phyloP scores from a whole-genome alignment of 2,329 filamentous ascomycete genomes.

The Ilyonectria robusta region DNA sequence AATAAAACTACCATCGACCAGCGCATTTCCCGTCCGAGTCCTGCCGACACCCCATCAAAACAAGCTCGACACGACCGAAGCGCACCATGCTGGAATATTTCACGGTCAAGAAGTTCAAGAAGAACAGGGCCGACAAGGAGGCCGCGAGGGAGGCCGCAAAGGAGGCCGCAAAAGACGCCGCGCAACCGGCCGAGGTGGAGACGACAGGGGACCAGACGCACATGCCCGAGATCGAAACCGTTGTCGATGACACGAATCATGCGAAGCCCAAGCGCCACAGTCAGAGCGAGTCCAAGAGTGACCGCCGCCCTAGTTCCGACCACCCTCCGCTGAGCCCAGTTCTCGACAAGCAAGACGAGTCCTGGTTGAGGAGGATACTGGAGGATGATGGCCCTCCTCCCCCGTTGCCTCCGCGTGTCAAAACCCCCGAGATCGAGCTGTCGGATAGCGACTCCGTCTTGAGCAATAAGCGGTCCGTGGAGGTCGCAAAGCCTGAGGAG shows the following conservation, averaged over 20 bases:
- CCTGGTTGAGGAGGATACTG: constrained; percentile 70
- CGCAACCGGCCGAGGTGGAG: constrained; percentile 32
- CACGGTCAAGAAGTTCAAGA: constrained; percentile 74
- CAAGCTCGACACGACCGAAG: constrained; percentile 17
- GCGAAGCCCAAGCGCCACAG: constrained; percentile 19
- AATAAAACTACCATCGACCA: constrained; percentile 17
- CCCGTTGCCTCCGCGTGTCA: constrained; percentile 68
- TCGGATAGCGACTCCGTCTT: constrained; percentile 38
- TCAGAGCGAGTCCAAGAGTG: constrained; percentile 33
- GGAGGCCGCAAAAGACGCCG: constrained; percentile 48
- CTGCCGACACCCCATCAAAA: neutral
- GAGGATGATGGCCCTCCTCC: constrained; percentile 62
- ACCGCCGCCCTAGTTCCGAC: constrained; percentile 47
- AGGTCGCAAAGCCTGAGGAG: constrained; percentile 44
- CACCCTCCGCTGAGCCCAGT: constrained; percentile 57
- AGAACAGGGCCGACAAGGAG: constrained; percentile 67
- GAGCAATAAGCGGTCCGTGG: constrained; percentile 20
- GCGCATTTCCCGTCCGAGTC: constrained; percentile 2
- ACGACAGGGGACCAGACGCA: constrained; percentile 33
- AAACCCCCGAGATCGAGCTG: constrained; percentile 63
- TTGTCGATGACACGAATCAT: constrained; percentile 31
- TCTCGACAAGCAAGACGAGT: constrained; percentile 70
- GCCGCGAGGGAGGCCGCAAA: constrained; percentile 50
- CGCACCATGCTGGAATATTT: constrained; percentile 73
- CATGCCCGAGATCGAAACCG: constrained; percentile 34